Conservation (phyloP, 805 yeast genomes). For the Nakazawaea sp. region DNA sequence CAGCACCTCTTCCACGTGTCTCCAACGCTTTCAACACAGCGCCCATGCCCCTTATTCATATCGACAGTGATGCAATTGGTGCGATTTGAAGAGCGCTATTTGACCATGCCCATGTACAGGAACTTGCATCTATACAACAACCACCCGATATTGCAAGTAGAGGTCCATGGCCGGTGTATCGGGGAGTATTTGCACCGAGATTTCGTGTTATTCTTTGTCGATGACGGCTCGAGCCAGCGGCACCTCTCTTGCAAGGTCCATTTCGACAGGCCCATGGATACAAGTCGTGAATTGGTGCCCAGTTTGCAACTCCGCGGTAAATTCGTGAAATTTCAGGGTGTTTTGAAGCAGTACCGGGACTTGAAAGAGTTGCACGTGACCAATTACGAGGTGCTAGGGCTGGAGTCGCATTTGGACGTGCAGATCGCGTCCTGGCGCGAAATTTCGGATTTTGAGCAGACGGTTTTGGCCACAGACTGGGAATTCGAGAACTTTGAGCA, state of each 20-base stretch:
- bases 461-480: not conserved
- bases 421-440: slow-evolving; percentile 1
- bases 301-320: too few species aligned
- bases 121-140: slow-evolving; percentile 1
- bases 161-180: slow-evolving; percentile 7
- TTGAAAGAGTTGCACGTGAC: slow-evolving; percentile 4
- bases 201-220: slow-evolving; percentile 2
- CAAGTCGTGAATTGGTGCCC: too few species aligned
- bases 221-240: slow-evolving; percentile 9
- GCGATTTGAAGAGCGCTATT: slow-evolving; percentile 3
- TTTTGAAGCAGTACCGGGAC: not conserved
- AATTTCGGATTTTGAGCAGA: not conserved
- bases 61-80: slow-evolving; percentile 1
- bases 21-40: not conserved
- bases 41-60: slow-evolving; percentile 2
- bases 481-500: slow-evolving; percentile 1
- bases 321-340: slow-evolving; percentile 2
- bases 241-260: slow-evolving; percentile 4
- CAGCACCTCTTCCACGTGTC: slow-evolving; percentile 4
- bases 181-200: not conserved
- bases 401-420: slow-evolving; percentile 1
- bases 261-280: too few species aligned
- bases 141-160: slow-evolving; percentile 3
- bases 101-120: not conserved
- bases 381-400: slow-evolving; percentile 2